A percentile compares a stretch with the other conserved stretches of the same genome.
Evolutionary conservation across 2,329 filamentous ascomycete species (phyloP).

Genomic region (Ceratocystis alfenasii): DNA sequence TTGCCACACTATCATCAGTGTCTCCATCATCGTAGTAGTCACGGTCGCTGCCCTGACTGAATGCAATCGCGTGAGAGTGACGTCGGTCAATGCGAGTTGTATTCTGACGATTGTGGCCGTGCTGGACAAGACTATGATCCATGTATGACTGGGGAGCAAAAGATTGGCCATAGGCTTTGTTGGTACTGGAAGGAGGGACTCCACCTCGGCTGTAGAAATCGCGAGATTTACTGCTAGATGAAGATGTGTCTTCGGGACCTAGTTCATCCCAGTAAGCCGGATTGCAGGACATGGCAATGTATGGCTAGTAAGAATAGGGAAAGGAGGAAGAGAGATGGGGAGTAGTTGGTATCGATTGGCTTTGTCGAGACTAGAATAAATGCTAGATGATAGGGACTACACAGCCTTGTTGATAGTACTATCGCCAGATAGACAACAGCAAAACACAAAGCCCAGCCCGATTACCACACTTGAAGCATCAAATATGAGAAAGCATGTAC

Average conservation of each 20-base stretch:
- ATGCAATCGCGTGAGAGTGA: constrained; percentile 13
- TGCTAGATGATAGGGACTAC: no score
- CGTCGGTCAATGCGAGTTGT: constrained; percentile 12
- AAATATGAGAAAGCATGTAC: background rate
- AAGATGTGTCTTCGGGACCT: background rate
- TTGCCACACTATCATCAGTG: background rate
- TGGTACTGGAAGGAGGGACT: constrained; percentile 22
- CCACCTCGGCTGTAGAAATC: background rate
- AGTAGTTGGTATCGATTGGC: background rate
- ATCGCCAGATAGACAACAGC: no score
- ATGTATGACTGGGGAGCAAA: constrained; percentile 18
- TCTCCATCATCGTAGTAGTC: constrained; percentile 14
- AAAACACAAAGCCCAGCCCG: no score
- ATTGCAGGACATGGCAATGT: background rate
- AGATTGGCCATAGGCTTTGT: constrained; percentile 23
- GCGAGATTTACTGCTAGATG: background rate
- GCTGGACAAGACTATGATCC: constrained; percentile 10
- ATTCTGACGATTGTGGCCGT: constrained; percentile 12
- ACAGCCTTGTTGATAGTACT: no score
- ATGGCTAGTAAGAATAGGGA: background rate
- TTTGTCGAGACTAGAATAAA: no score
- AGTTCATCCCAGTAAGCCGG: constrained; percentile 6
- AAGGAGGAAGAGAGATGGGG: background rate
- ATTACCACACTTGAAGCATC: no score
- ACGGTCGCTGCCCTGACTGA: constrained; percentile 3